Evolutionary conservation across 768 basidiomycete species (phyloP), one percentile per base, ranked within the genome.

Genomic region (Russula vinacea): DNA sequence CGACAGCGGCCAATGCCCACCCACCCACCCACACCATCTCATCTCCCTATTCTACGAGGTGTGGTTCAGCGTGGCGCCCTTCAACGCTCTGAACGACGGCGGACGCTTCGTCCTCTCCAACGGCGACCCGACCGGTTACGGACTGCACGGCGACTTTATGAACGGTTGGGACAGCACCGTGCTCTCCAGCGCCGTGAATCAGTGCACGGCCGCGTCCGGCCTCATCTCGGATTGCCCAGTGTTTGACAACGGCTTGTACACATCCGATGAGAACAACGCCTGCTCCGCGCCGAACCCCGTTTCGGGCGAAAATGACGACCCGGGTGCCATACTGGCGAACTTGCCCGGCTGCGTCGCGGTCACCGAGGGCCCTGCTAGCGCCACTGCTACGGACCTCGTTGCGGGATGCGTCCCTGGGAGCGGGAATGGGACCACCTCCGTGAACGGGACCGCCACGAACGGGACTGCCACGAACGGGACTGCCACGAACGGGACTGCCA

Each of bases 111-210:
- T 78, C 57, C 75, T 77, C 40, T 71, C 80, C 16, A 75, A 76
- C 60, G 78, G 78, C 32, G 81, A 82, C 63, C 74, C 78, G 6
- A 79, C 78, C 6, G 79, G 79, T 3, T 77, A 75, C 64, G 78
- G 77, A 32, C 68, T 74, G 44, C 74, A 76, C 60, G 76, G 73
- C 5, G 77, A 78, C 66, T 78, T 76, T 66, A 68, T 72, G 62
- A 75, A 76, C 57, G 78, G 81, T 6, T 82, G 81, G 81, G 73
- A 78, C 56, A 57, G 66, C 0, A 71, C 65, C n/a, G 70, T 79
- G 14, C 76, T 83, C 22, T 69, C 70, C 55, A 64, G 64, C 11
- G 81, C 79, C 5, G 67, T 82, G 44, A 69, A 75, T 32, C 50
- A 63, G 4, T 77, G 76, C 51, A 73, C 65, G 8, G 49, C 16